phyloP scores from a whole-genome alignment of 2,329 filamentous ascomycete genomes.

The Kalmusia sp. region DNA sequence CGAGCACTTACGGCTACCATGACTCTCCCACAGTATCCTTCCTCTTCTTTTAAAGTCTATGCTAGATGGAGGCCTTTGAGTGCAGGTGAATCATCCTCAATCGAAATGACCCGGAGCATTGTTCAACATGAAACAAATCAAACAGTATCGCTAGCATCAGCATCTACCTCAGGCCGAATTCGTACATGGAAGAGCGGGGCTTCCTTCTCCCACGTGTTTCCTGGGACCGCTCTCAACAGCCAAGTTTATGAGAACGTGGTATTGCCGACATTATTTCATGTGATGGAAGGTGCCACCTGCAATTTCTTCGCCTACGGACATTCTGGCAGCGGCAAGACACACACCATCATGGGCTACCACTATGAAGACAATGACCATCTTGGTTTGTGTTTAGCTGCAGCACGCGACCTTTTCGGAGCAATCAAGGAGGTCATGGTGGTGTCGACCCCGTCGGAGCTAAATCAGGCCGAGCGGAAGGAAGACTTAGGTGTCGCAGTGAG shows the following conservation, averaged over 20 bases:
- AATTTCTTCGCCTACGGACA: conserved; percentile 55
- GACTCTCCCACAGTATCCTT: too few species aligned
- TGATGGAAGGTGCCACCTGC: conserved; percentile 47
- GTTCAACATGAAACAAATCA: too few species aligned
- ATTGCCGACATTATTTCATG: conserved; percentile 39
- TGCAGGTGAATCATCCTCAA: too few species aligned
- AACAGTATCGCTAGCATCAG: too few species aligned
- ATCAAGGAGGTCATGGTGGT: not conserved
- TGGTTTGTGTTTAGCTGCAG: conserved; percentile 49
- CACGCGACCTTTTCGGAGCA: conserved; percentile 33
- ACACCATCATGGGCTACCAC: conserved; percentile 54
- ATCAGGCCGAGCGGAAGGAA: not conserved
- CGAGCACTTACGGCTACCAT: too few species aligned
- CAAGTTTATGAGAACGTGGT: conserved; percentile 20
- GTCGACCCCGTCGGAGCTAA: too few species aligned
- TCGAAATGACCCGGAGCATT: too few species aligned
- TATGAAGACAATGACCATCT: conserved; percentile 42
- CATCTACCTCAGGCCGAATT: not conserved
- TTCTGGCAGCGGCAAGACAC: conserved; percentile 51
- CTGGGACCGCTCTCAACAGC: not conserved
- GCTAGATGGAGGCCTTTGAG: too few species aligned
- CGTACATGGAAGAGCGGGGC: conserved; percentile 17
- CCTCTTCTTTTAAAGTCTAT: too few species aligned
- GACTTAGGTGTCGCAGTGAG: not conserved
- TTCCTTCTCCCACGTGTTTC: conserved; percentile 1